phyloP scores from a whole-genome alignment of 129 eudicot species.

The Tagetes erecta region DNA sequence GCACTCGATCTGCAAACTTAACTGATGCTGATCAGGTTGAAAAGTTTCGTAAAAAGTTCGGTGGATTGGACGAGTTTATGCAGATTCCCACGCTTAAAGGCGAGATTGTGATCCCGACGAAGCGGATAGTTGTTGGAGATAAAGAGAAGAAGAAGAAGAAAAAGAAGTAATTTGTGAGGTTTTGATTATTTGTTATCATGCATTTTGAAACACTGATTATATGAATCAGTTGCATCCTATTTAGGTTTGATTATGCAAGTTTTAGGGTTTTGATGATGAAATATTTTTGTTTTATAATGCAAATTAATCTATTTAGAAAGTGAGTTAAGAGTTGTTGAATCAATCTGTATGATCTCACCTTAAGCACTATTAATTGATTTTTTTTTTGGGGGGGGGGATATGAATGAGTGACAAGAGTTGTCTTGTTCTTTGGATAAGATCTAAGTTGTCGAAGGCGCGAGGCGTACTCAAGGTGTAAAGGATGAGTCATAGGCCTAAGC shows the following conservation, averaged over 20 bases:
- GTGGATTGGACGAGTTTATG: conserved; percentile 53
- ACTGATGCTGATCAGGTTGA: conserved; percentile 70
- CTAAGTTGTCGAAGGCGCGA: too few species aligned
- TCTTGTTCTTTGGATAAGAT: too few species aligned
- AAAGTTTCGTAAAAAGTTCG: conserved; percentile 69
- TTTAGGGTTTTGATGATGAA: too few species aligned
- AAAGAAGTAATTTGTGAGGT: neutral
- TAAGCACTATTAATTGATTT: too few species aligned
- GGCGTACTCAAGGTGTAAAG: too few species aligned
- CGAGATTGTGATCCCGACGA: conserved; percentile 73
- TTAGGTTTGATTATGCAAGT: neutral
- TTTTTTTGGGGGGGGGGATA: too few species aligned
- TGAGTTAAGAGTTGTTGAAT: neutral
- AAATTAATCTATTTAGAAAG: too few species aligned
- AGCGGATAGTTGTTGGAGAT: conserved; percentile 38
- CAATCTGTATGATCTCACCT: too few species aligned
- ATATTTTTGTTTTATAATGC: too few species aligned
- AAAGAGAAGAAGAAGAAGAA: conserved; percentile 55
- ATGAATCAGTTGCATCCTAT: too few species aligned
- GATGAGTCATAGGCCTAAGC: too few species aligned
- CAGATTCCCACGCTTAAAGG: conserved; percentile 79
- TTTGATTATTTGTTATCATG: neutral
- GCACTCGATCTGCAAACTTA: conserved; percentile 50
- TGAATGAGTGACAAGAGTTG: too few species aligned
- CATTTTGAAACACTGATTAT: neutral